A percentile compares a stretch with the other conserved stretches of the same genome.
Evolutionary conservation across 768 basidiomycete genomes (phyloP).

Genomic region (Boletellus sp.): DNA sequence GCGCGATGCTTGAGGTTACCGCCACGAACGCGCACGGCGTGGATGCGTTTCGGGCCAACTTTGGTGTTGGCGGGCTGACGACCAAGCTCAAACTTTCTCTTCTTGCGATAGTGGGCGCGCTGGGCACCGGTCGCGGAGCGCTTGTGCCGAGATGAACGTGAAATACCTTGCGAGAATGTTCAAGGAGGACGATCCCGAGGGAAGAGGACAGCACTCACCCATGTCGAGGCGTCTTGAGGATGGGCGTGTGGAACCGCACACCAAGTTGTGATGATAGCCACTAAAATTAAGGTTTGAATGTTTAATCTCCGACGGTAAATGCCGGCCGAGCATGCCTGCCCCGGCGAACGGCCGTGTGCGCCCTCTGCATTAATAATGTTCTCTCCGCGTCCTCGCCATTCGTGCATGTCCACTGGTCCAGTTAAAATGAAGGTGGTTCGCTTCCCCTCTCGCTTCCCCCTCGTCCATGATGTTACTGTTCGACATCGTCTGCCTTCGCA

Average conservation of each 20-base stretch:
- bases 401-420: conserved; percentile 16
- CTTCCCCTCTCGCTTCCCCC: conserved; percentile 23
- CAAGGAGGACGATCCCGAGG: conserved; percentile 1
- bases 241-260: conserved; percentile 32
- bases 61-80: conserved; percentile 97
- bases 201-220: conserved; percentile 53
- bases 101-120: conserved; percentile 97
- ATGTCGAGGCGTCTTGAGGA: conserved; percentile 74
- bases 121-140: conserved; percentile 91
- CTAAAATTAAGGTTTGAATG: conserved; percentile 36
- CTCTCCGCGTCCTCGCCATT: conserved; percentile 11
- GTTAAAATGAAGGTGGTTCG: conserved; percentile 18
- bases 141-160: conserved; percentile 96
- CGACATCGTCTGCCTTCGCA: conserved; percentile 29
- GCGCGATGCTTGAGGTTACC: conserved; percentile 96
- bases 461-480: conserved; percentile 26
- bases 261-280: conserved; percentile 51
- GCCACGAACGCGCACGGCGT: conserved; percentile 92
- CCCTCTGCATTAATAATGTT: conserved; percentile 12
- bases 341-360: too few relatives aligned
- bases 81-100: conserved; percentile 99
- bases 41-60: conserved; percentile 92
- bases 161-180: conserved; percentile 70
- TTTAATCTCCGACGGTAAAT: conserved; percentile 29
- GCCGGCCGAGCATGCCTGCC: conserved; percentile 2